Percentiles rank a stretch among this genome's conserved stretches.
Evolutionary conservation across 1,284 basidiomycete species (phyloP).

Genomic region (Pascua guehoae): DNA sequence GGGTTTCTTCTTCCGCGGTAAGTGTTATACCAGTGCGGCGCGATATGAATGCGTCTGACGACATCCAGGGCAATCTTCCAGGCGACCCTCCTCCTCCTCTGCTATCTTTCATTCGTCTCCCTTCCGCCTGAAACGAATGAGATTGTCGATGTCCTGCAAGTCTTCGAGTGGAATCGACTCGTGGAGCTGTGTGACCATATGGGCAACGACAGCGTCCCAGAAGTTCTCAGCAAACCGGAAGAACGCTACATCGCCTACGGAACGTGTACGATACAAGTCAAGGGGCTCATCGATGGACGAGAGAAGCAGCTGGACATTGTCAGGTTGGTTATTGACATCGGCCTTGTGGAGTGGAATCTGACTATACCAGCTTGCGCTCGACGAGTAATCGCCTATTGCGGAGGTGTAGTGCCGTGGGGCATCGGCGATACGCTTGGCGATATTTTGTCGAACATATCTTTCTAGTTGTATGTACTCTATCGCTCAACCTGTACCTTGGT

Average conservation of each 20-base stretch:
- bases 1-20: conserved; percentile 8
- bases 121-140: not conserved
- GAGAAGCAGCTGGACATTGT: conserved; percentile 9
- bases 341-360: not conserved
- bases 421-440: conserved; percentile 9
- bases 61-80: conserved; percentile 5
- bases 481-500: too few species aligned
- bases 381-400: conserved; percentile 8
- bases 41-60: not conserved
- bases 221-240: not conserved
- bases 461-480: not conserved
- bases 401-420: conserved; percentile 10
- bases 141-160: conserved; percentile 2
- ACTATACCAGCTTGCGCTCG: conserved; percentile 6
- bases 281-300: conserved; percentile 4
- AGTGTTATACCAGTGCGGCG: not conserved
- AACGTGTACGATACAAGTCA: not conserved
- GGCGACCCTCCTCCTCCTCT: conserved; percentile 3
- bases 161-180: conserved; percentile 1
- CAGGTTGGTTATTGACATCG: conserved; percentile 3
- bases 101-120: not conserved
- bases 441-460: conserved; percentile 4
- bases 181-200: not conserved
- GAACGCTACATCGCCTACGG: conserved; percentile 4
- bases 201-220: not conserved